phyloP scores from a whole-genome alignment of 2,329 filamentous ascomycete genomes.

The Diplodia seriata region DNA sequence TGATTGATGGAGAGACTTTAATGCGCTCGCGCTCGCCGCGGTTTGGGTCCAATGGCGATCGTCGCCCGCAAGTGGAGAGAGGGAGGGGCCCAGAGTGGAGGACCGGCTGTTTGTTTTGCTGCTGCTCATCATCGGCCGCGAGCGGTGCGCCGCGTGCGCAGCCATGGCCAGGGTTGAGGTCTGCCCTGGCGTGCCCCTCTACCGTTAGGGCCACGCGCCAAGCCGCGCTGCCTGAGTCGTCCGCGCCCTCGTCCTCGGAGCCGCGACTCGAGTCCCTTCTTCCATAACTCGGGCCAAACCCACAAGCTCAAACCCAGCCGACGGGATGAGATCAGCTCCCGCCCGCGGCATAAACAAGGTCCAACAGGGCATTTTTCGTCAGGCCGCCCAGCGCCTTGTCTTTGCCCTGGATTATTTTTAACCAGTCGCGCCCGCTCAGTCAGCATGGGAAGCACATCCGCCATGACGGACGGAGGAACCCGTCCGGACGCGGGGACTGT shows the following conservation, averaged over 20 bases:
- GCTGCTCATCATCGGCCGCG: too few relatives aligned
- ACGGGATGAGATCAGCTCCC: constrained; percentile 19
- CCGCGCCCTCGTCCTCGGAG: neutral
- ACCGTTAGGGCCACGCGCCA: neutral
- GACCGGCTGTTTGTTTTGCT: neutral
- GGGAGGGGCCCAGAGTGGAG: neutral
- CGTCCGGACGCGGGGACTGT: constrained; percentile 9
- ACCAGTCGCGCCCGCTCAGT: neutral
- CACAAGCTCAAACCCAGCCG: constrained; percentile 2
- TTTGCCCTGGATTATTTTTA: constrained; percentile 6
- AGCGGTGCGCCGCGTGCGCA: neutral
- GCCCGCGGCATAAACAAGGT: constrained; percentile 6
- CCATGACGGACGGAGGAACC: constrained; percentile 9
- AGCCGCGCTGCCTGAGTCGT: constrained; percentile 13
- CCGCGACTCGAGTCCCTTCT: constrained; percentile 1
- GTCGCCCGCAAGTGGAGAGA: neutral
- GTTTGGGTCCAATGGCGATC: constrained; percentile 21
- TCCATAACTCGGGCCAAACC: neutral
- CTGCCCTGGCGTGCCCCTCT: constrained; percentile 13
- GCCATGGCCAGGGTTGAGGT: constrained; percentile 1
- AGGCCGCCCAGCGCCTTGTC: neutral
- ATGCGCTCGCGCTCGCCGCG: constrained; percentile 8
- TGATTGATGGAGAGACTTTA: constrained; percentile 31
- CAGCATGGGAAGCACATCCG: neutral
- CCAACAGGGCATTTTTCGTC: neutral